A percentile compares a stretch with the other conserved stretches of the same genome.
Evolutionary conservation across 2,329 filamentous ascomycete genomes (phyloP).

Genomic region (Phaeoacremonium minimum): DNA sequence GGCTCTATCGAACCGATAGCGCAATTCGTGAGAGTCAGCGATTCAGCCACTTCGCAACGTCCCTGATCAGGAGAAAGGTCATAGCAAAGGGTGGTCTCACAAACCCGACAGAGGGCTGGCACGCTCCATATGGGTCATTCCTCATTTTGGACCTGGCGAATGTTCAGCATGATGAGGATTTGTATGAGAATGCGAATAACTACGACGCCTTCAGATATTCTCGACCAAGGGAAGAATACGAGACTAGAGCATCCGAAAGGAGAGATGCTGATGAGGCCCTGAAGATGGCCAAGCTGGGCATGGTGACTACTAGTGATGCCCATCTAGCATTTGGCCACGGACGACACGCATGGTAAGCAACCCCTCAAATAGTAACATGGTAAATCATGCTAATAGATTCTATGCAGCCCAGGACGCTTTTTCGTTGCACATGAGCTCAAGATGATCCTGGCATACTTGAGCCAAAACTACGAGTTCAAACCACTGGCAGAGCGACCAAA

Average conservation of each 20-base stretch:
- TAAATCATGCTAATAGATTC: no score
- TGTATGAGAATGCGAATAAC: slow-evolving; percentile 32
- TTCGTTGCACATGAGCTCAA: slow-evolving; percentile 53
- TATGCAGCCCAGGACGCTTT: slow-evolving; percentile 44
- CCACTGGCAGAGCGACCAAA: slow-evolving; percentile 31
- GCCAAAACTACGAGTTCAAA: slow-evolving; percentile 49
- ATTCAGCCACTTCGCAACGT: slow-evolving; percentile 39
- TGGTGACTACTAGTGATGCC: slow-evolving; percentile 47
- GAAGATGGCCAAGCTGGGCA: slow-evolving; percentile 34
- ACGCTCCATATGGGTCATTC: slow-evolving; percentile 35
- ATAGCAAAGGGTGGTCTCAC: slow-evolving; percentile 28
- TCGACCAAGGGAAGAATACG: slow-evolving; percentile 31
- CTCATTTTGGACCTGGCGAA: slow-evolving; percentile 38
- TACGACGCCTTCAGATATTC: slow-evolving; percentile 49
- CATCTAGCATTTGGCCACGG: slow-evolving; percentile 55
- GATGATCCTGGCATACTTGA: slow-evolving; percentile 44
- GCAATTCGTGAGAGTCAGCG: slow-evolving; percentile 50
- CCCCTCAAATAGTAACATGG: background rate
- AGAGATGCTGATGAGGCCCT: slow-evolving; percentile 23
- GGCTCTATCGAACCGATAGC: slow-evolving; percentile 42
- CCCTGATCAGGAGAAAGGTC: slow-evolving; percentile 41
- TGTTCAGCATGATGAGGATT: slow-evolving; percentile 39
- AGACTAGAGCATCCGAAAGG: slow-evolving; percentile 18
- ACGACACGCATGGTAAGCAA: slow-evolving; percentile 40
- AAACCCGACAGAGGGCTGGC: slow-evolving; percentile 35